phyloP scores from a whole-genome alignment of 2,329 filamentous ascomycete species.

The Aurifilum marmelostoma region DNA sequence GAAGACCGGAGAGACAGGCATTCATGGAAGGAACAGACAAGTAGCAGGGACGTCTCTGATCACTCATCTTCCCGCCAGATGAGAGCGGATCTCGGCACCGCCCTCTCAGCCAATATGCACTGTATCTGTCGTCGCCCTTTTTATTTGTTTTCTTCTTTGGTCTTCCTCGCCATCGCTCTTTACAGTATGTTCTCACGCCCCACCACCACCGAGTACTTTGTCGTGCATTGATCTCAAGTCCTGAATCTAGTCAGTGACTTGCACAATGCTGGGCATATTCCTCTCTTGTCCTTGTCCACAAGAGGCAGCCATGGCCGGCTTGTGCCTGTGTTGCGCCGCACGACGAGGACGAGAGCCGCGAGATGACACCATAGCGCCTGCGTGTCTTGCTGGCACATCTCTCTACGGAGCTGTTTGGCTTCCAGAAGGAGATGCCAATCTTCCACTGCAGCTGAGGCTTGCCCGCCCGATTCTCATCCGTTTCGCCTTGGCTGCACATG shows the following conservation, averaged over 20 bases:
- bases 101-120: conserved; percentile 5
- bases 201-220: conserved; percentile 3
- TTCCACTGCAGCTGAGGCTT: conserved; percentile 21
- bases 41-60: background rate
- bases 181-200: background rate
- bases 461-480: conserved; percentile 8
- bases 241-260: background rate
- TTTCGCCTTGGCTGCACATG: background rate
- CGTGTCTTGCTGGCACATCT: background rate
- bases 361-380: background rate
- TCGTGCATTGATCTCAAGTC: background rate
- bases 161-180: background rate
- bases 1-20: background rate
- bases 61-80: background rate
- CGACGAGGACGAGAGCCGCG: background rate
- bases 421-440: conserved; percentile 26
- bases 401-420: conserved; percentile 8
- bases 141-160: background rate
- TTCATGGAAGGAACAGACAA: background rate
- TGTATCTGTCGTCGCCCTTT: background rate
- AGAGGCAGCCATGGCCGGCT: background rate
- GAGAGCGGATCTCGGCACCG: conserved; percentile 9
- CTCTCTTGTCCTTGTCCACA: background rate
- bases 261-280: background rate
- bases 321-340: background rate